A percentile compares a stretch with the other conserved stretches of the same genome.
Conservation (phyloP, 208 protist species). For the Wallacemonas sp. region DNA sequence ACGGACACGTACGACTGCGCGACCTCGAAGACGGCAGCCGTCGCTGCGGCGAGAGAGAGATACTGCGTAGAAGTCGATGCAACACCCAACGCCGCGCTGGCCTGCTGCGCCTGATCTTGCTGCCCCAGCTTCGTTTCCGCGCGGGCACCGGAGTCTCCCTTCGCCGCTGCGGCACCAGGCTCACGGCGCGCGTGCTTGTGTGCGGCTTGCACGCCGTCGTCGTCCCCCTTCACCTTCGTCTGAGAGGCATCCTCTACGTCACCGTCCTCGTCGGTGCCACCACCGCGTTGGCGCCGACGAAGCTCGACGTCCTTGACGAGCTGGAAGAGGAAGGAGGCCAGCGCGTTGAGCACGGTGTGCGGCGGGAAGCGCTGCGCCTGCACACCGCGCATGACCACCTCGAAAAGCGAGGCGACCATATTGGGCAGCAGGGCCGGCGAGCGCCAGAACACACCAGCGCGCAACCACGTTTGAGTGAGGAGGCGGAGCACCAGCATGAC, state of each 20-base stretch:
- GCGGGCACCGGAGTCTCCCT: neutral
- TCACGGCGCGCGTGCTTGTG: neutral
- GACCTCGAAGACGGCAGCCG: constrained; percentile 52
- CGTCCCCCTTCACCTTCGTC: neutral
- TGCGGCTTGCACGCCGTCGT: neutral
- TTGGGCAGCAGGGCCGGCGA: constrained; percentile 43
- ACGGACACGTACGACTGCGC: constrained; percentile 52
- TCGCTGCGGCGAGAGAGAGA: constrained; percentile 54
- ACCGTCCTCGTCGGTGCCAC: neutral
- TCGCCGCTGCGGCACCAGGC: too few species aligned
- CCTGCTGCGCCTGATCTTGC: neutral
- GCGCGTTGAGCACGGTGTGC: constrained; percentile 45
- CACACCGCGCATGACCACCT: constrained; percentile 46
- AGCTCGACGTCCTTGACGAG: constrained; percentile 35
- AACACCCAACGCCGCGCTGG: neutral
- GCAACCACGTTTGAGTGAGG: constrained; percentile 28
- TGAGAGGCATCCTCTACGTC: neutral
- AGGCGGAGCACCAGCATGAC: constrained; percentile 27
- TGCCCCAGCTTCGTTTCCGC: neutral
- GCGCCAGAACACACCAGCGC: constrained; percentile 45
- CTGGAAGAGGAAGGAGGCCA: constrained; percentile 56
- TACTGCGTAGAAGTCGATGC: constrained; percentile 12
- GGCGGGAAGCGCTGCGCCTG: constrained; percentile 24
- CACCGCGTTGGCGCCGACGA: neutral
- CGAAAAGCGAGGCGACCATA: constrained; percentile 44